Evolutionary conservation across 2,329 filamentous ascomycete species (phyloP).

Genomic region (Geosmithia morbida): DNA sequence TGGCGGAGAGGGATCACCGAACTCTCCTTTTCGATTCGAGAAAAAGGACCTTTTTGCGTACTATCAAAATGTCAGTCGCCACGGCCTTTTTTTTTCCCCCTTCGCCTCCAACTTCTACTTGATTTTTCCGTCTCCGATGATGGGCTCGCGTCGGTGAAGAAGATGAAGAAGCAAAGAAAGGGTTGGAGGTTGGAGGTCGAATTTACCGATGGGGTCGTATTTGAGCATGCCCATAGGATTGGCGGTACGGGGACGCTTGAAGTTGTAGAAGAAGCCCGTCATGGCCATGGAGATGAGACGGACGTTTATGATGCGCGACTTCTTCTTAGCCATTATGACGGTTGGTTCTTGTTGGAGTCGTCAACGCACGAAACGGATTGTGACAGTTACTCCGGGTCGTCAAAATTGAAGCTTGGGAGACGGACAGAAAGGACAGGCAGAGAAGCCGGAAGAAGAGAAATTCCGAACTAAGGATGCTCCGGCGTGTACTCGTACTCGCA

Average conservation of each 20-base stretch:
- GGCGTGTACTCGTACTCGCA: too few species aligned
- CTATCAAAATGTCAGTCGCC: conserved; percentile 25
- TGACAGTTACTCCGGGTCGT: too few species aligned
- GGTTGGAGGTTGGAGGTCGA: neutral
- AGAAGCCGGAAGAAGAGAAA: too few species aligned
- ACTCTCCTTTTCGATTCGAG: conserved; percentile 78
- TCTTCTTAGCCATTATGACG: conserved; percentile 29
- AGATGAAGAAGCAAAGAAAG: neutral
- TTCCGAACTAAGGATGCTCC: too few species aligned
- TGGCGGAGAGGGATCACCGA: conserved; percentile 22
- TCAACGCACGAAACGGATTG: too few species aligned
- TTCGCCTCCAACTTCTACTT: too few species aligned
- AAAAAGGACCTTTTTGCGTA: conserved; percentile 91
- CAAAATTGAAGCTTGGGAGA: too few species aligned
- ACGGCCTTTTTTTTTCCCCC: too few species aligned
- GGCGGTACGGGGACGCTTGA: conserved; percentile 66
- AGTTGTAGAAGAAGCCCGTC: conserved; percentile 94
- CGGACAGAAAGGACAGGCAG: too few species aligned
- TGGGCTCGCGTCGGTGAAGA: neutral
- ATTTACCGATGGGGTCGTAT: conserved; percentile 85
- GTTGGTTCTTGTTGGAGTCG: neutral
- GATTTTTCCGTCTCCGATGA: too few species aligned
- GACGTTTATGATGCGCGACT: conserved; percentile 84
- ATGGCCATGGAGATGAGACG: conserved; percentile 96
- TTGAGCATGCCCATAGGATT: conserved; percentile 93